Conservation (phyloP, 192 early-diverging fungal genomes). For the Rhizoclosmatium globosum region DNA sequence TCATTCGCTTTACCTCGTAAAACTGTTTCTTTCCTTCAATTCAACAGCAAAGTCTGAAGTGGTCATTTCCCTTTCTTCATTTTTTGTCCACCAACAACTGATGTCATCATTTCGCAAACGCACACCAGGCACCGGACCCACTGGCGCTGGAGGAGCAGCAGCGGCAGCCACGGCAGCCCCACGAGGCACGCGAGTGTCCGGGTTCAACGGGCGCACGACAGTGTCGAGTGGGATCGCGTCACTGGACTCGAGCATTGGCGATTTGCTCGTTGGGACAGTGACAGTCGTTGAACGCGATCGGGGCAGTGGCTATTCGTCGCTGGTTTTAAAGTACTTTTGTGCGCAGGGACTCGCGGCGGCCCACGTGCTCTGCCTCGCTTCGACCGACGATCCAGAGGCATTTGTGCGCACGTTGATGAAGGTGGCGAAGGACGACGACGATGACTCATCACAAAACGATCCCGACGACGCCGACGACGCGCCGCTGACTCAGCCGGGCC, state of each 20-base stretch:
- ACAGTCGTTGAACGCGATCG: constrained; percentile 82
- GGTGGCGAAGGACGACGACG: constrained; percentile 53
- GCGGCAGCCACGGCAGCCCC: constrained; percentile 40
- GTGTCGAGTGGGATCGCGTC: constrained; percentile 86
- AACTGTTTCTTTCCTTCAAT: no score
- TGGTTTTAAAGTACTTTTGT: constrained; percentile 84
- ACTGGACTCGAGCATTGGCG: constrained; percentile 82
- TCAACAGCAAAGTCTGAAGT: no score
- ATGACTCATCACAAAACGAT: constrained; percentile 51
- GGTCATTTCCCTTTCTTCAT: no score
- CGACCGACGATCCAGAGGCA: constrained; percentile 54
- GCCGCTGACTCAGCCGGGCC: not conserved
- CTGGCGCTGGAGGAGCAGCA: not conserved
- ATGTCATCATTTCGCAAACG: no score
- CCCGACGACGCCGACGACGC: constrained; percentile 34
- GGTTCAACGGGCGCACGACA: constrained; percentile 78
- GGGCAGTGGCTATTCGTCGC: constrained; percentile 79
- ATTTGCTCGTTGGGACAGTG: constrained; percentile 82
- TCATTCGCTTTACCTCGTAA: no score
- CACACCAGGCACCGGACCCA: no score
- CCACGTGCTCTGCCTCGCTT: constrained; percentile 74
- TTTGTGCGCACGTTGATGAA: constrained; percentile 21
- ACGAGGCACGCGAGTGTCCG: constrained; percentile 75
- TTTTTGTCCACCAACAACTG: no score
- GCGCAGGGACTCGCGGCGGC: constrained; percentile 83